Conservation (phyloP, 1,284 basidiomycete genomes). For the Ceratobasidium sp. region DNA sequence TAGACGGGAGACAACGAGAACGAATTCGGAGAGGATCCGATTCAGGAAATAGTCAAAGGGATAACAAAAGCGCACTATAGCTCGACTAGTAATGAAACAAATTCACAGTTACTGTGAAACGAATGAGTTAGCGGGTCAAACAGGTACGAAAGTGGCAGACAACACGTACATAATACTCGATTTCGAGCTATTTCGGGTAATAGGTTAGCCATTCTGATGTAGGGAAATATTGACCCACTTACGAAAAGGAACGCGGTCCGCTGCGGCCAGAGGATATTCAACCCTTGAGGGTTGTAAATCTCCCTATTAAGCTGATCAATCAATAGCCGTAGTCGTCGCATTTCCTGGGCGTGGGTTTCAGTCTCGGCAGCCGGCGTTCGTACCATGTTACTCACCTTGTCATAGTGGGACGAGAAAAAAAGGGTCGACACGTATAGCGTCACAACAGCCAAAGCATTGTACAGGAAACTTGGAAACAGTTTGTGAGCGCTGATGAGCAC, state of each 20-base stretch:
- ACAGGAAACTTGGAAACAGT: constrained; percentile 64
- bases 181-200: constrained; percentile 44
- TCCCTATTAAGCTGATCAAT: constrained; percentile 70
- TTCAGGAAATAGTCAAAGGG: constrained; percentile 12
- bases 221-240: constrained; percentile 49
- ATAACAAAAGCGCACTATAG: constrained; percentile 1
- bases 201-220: neutral
- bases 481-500: constrained; percentile 79
- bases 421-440: constrained; percentile 75
- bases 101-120: too few species aligned
- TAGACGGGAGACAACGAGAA: neutral
- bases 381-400: constrained; percentile 59
- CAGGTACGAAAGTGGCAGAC: constrained; percentile 25
- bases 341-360: constrained; percentile 61
- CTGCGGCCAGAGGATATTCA: constrained; percentile 81
- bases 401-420: constrained; percentile 71
- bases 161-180: constrained; percentile 48
- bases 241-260: constrained; percentile 85
- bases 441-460: constrained; percentile 73
- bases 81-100: neutral
- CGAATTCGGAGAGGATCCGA: constrained; percentile 2
- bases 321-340: constrained; percentile 66
- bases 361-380: neutral
- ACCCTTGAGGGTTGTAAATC: constrained; percentile 77
- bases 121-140: constrained; percentile 2